phyloP scores from a whole-genome alignment of 306 rosid genomes.

The Mimosa pudica region DNA sequence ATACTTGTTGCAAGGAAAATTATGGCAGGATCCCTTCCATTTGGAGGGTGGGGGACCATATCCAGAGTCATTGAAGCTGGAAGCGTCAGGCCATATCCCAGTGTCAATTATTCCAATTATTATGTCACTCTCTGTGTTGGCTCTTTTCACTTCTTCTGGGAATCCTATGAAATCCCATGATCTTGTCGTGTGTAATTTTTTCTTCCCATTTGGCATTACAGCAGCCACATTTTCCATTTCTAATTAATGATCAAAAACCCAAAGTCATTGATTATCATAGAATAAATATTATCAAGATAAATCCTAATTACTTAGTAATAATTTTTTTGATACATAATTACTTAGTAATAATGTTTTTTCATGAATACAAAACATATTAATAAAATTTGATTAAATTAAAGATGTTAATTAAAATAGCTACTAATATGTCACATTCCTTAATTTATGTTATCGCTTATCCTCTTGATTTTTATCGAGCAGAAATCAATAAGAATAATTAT shows the following conservation, averaged over 20 bases:
- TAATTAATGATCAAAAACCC: not conserved
- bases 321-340: too few species aligned
- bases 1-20: conserved; percentile 57
- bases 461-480: too few species aligned
- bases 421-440: too few species aligned
- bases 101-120: conserved; percentile 50
- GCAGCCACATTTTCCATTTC: not conserved
- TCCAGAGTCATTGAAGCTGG: conserved; percentile 50
- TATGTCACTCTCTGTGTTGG: conserved; percentile 32
- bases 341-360: too few species aligned
- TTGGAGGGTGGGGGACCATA: conserved; percentile 55
- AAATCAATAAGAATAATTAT: too few species aligned
- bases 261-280: not conserved
- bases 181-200: not conserved
- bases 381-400: too few species aligned
- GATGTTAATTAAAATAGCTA: too few species aligned
- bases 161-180: conserved; percentile 8
- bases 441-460: too few species aligned
- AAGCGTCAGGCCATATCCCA: conserved; percentile 60
- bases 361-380: too few species aligned
- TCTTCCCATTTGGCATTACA: not conserved
- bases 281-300: too few species aligned
- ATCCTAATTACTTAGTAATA: not conserved
- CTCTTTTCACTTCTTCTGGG: not conserved
- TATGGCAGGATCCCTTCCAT: conserved; percentile 60